phyloP scores from a whole-genome alignment of 1,284 basidiomycete genomes.

The Gomphus bonarii region DNA sequence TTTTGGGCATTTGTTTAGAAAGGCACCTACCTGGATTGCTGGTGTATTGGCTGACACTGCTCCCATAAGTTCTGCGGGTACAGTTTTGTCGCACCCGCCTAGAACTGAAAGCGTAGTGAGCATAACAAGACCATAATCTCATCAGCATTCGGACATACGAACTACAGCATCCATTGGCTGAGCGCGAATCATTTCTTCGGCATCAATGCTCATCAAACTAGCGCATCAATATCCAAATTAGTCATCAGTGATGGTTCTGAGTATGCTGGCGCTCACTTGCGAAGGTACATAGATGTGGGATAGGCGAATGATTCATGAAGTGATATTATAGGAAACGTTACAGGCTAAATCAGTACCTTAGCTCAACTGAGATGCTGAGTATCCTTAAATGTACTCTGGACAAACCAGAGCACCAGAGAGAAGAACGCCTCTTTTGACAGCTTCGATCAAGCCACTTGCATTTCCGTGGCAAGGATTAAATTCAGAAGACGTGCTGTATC shows the following conservation, averaged over 20 bases:
- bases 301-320: conserved; percentile 25
- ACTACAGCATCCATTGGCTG: conserved; percentile 26
- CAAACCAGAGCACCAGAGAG: conserved; percentile 20
- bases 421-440: conserved; percentile 23
- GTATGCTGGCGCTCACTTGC: conserved; percentile 15
- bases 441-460: conserved; percentile 21
- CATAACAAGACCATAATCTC: background rate
- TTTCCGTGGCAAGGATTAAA: conserved; percentile 27
- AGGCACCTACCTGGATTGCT: conserved; percentile 14
- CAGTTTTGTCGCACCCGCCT: conserved; percentile 27
- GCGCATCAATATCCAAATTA: background rate
- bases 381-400: background rate
- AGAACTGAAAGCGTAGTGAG: conserved; percentile 13
- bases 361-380: background rate
- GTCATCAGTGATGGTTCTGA: background rate
- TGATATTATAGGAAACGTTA: conserved; percentile 25
- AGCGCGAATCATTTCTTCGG: conserved; percentile 26
- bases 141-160: conserved; percentile 7
- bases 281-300: conserved; percentile 25
- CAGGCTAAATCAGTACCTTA: conserved; percentile 12
- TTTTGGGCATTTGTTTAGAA: background rate
- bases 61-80: conserved; percentile 26
- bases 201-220: conserved; percentile 24
- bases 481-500: conserved; percentile 19
- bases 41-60: conserved; percentile 25